Conservation (phyloP, 148 eudicot species). For the Polygonum maritimum region DNA sequence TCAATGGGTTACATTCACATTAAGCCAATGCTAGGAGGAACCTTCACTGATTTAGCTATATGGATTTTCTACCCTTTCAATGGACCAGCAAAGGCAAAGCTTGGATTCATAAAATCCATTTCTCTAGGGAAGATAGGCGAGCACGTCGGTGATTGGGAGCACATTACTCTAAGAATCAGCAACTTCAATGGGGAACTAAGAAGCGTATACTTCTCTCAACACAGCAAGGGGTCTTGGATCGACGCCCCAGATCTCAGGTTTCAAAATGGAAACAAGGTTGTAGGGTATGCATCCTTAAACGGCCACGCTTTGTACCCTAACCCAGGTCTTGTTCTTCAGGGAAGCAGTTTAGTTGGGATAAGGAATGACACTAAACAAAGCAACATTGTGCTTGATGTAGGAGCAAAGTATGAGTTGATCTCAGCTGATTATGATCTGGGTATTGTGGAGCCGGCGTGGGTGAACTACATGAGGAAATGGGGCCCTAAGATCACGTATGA, state of each 20-base stretch:
- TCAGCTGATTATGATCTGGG: constrained; percentile 29
- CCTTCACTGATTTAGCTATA: constrained; percentile 28
- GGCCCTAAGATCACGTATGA: constrained; percentile 30
- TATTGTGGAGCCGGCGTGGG: constrained; percentile 27
- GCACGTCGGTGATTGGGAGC: constrained; percentile 40
- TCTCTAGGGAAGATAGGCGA: constrained; percentile 31
- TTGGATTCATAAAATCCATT: constrained; percentile 19
- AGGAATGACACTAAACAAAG: constrained; percentile 27
- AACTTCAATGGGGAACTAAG: constrained; percentile 29
- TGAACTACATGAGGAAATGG: constrained; percentile 31
- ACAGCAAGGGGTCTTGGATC: constrained; percentile 33
- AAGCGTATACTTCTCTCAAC: constrained; percentile 27
- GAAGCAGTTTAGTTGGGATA: constrained; percentile 16
- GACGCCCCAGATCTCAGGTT: constrained; percentile 24
- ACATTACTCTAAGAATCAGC: constrained; percentile 30
- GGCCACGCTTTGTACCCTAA: constrained; percentile 32
- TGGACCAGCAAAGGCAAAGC: constrained; percentile 25
- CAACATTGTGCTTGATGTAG: constrained; percentile 17
- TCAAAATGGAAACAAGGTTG: constrained; percentile 19
- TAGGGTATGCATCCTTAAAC: constrained; percentile 28
- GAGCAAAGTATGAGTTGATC: constrained; percentile 14
- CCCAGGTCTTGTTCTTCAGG: constrained; percentile 27
- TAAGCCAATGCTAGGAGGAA: constrained; percentile 34
- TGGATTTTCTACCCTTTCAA: constrained; percentile 38
- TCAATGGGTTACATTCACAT: constrained; percentile 22